Evolutionary conservation across 345 rosid genomes (phyloP).

Genomic region (Aquilaria yunnanensis): DNA sequence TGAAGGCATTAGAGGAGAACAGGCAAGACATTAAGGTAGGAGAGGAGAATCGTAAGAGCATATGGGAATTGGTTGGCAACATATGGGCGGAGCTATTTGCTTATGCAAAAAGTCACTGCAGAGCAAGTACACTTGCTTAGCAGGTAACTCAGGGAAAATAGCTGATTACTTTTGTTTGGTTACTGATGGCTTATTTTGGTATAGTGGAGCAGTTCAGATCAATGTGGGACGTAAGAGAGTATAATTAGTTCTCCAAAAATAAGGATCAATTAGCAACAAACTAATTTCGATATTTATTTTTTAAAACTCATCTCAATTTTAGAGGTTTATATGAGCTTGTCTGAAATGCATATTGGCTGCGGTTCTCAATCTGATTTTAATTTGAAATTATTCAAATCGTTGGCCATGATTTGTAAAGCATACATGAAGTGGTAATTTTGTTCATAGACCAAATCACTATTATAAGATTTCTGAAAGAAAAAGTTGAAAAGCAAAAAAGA

Average conservation of each 20-base stretch:
- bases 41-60: background rate
- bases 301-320: too few species aligned
- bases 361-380: too few species aligned
- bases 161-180: slow-evolving; percentile 56
- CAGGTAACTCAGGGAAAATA: slow-evolving; percentile 59
- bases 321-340: too few species aligned
- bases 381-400: too few species aligned
- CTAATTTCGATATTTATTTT: too few species aligned
- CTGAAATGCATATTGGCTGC: too few species aligned
- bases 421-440: too few species aligned
- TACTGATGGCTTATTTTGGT: slow-evolving; percentile 77
- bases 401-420: too few species aligned
- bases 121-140: slow-evolving; percentile 47
- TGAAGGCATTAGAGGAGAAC: slow-evolving; percentile 15
- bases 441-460: too few species aligned
- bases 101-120: slow-evolving; percentile 51
- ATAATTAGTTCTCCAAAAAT: slow-evolving; percentile 42
- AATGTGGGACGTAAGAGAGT: slow-evolving; percentile 52
- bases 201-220: slow-evolving; percentile 45
- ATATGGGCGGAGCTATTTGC: slow-evolving; percentile 64
- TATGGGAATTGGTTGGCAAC: slow-evolving; percentile 46
- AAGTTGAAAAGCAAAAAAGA: too few species aligned
- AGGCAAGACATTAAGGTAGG: too few species aligned
- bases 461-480: too few species aligned
- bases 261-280: background rate